Evolutionary conservation across 2,329 filamentous ascomycete species (phyloP), one percentile per base, ranked within the genome.

Genomic region (Colletotrichum sidae): DNA sequence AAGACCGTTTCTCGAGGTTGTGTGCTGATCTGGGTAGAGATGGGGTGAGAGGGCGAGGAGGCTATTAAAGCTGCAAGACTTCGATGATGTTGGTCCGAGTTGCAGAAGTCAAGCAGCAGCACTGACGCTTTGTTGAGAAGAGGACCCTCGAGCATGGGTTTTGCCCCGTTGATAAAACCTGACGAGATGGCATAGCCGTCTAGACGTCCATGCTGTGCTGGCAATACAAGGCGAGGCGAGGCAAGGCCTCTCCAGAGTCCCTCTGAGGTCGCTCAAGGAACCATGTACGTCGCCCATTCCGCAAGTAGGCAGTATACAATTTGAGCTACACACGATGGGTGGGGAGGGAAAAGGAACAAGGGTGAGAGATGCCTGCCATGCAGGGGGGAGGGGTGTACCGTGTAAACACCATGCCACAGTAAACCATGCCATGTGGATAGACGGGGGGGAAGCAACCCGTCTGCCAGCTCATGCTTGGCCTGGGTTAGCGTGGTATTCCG

Each of bases 371-470:
- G 62, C 8, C 45, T 53, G 50, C 9, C 9, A 35, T 44, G 17
- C 34, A 53, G 49, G 25, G 15, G 37, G 42, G 53, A 33, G 38
- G 59, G 59, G 63, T 35, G 51, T 42, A 4, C 25, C 25, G 25
- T 8, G 38, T 45, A n/a, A 46, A 47, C 15, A 46, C 44, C 44
- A 25, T 25, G 25, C 4, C 25, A 25, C 25, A 25, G 25, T 25
- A 25, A 55, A 35, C 44, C 45, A 45, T n/a, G 50, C 42, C 53
- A 65, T 64, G 65, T 64, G 65, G 65, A 50, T 59, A 63, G 25
- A 61, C 50, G 65, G 59, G 50, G 62, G 50, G 61, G 68, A 62
- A 65, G 55, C 59, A 65, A 70, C 65, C 52, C 33, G 39, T n/a
- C 39, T 56, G 61, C 51, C 51, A 54, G 55, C 50, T 60, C 60